Conservation (phyloP, 2,329 filamentous ascomycete genomes). For the Aspergillus cejpii region DNA sequence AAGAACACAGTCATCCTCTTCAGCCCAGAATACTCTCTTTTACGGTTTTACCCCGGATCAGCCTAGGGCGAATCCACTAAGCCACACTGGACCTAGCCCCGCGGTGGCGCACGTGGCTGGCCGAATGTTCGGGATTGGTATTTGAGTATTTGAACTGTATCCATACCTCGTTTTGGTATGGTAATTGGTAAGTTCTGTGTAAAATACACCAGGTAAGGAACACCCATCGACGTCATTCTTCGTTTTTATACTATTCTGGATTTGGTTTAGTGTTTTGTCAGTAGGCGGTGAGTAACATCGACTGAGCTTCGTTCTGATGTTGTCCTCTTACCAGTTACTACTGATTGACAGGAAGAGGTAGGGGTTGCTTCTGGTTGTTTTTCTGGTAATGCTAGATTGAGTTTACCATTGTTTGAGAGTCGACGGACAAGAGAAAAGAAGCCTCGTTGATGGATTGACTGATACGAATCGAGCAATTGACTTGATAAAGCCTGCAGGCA, state of each 20-base stretch:
- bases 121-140: conserved; percentile 6
- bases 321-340: no score
- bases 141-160: background rate
- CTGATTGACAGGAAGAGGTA: no score
- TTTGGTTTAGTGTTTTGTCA: background rate
- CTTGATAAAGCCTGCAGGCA: no score
- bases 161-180: background rate
- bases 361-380: no score
- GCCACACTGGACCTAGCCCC: conserved; percentile 7
- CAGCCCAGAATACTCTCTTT: no score
- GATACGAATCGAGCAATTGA: no score
- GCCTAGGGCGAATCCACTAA: conserved; percentile 11
- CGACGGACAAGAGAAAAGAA: no score
- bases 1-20: no score
- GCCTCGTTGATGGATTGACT: no score
- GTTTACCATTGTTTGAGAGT: no score
- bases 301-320: background rate
- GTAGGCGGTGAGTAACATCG: conserved; percentile 5
- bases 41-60: conserved; percentile 20
- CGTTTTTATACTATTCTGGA: background rate
- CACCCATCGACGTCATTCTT: conserved; percentile 10
- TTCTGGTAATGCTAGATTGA: no score
- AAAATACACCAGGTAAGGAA: background rate
- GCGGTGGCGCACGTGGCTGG: conserved; percentile 17
- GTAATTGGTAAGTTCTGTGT: background rate